phyloP scores from a whole-genome alignment of 202 grass and related monocot species.

The Setaria italica region DNA sequence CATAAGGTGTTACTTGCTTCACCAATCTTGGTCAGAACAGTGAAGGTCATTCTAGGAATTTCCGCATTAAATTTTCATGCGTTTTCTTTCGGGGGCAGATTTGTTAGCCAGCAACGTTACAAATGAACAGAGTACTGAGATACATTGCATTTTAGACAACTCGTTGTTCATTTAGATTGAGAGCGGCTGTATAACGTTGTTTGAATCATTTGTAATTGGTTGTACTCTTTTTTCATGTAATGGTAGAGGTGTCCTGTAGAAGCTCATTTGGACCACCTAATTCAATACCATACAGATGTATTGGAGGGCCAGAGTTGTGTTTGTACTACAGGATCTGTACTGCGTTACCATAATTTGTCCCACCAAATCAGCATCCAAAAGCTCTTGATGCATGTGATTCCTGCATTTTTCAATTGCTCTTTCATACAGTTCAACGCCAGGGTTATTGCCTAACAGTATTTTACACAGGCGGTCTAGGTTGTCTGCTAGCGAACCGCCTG shows the following conservation, averaged over 20 bases:
- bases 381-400: no score
- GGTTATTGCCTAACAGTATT: no score
- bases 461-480: no score
- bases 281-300: slow-evolving; percentile 44
- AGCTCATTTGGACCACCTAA: slow-evolving; percentile 8
- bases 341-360: background rate
- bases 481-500: no score
- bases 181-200: slow-evolving; percentile 36
- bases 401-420: no score
- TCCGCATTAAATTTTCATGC: slow-evolving; percentile 28
- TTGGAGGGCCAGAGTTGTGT: slow-evolving; percentile 28
- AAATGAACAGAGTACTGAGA: slow-evolving; percentile 40
- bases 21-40: slow-evolving; percentile 46
- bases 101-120: slow-evolving; percentile 15
- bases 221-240: slow-evolving; percentile 42
- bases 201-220: slow-evolving; percentile 48
- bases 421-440: no score
- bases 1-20: slow-evolving; percentile 47
- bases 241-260: slow-evolving; percentile 47
- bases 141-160: slow-evolving; percentile 39
- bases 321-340: slow-evolving; percentile 15
- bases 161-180: slow-evolving; percentile 44
- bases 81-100: slow-evolving; percentile 40
- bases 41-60: slow-evolving; percentile 5
- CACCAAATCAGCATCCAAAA: no score